These are phyloP conservation scores for Lactifluus subvellereus DNA, from an alignment of 768 basidiomycete species.

Conservation along the genomic window DNA sequence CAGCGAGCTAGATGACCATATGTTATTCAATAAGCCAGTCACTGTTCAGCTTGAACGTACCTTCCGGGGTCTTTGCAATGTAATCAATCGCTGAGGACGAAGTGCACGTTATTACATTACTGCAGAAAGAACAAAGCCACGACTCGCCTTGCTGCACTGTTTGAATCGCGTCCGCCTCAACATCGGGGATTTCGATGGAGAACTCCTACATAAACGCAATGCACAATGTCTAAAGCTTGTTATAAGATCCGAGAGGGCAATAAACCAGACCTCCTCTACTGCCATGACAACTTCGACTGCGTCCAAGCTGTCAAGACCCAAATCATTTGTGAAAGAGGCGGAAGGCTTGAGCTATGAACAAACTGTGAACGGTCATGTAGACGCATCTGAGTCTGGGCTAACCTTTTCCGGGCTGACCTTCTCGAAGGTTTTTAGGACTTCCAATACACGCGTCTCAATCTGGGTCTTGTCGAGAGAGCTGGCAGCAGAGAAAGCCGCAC, in stretches of 20 bases:
- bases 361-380: not conserved
- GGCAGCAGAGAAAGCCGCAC: conserved; percentile 59
- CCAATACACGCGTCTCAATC: conserved; percentile 70
- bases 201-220: conserved; percentile 65
- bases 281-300: conserved; percentile 99
- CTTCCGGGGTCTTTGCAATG: conserved; percentile 88
- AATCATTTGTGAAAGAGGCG: conserved; percentile 70
- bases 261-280: conserved; percentile 72
- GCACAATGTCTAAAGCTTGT: conserved; percentile 4
- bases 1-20: conserved; percentile 8
- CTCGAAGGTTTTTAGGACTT: conserved; percentile 84
- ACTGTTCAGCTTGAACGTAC: conserved; percentile 32
- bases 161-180: conserved; percentile 90
- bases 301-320: conserved; percentile 93
- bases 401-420: conserved; percentile 79
- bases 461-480: conserved; percentile 58
- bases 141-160: conserved; percentile 83
- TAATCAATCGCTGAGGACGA: conserved; percentile 78
- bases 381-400: conserved; percentile 10
- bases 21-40: not conserved
- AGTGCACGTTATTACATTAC: not conserved
- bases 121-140: conserved; percentile 21
- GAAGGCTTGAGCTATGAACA: conserved; percentile 52
- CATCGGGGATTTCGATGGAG: conserved; percentile 94
- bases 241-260: not conserved